phyloP scores from a whole-genome alignment of 1,284 basidiomycete genomes.

The Ustilago esculenta region DNA sequence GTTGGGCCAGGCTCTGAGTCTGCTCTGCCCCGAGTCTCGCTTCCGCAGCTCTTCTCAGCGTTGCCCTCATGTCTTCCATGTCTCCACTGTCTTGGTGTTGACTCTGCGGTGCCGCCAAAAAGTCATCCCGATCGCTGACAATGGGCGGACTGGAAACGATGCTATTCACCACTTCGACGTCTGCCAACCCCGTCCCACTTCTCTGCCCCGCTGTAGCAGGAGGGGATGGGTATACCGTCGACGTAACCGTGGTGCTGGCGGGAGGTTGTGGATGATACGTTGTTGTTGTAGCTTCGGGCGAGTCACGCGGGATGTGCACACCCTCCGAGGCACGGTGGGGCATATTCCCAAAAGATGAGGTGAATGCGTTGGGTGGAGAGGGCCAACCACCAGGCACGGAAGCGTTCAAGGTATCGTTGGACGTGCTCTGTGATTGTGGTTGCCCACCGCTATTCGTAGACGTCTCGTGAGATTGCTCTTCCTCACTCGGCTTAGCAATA shows the following conservation, averaged over 20 bases:
- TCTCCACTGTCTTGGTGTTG: not conserved
- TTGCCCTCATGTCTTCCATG: slow-evolving; percentile 32
- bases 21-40: slow-evolving; percentile 12
- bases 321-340: slow-evolving; percentile 1
- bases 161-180: slow-evolving; percentile 20
- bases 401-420: not conserved
- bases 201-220: not conserved
- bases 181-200: not conserved
- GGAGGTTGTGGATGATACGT: slow-evolving; percentile 23
- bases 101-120: slow-evolving; percentile 1
- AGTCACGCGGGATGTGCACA: slow-evolving; percentile 4
- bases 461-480: too few species aligned
- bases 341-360: slow-evolving; percentile 8
- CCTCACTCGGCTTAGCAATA: slow-evolving; percentile 32
- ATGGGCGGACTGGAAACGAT: slow-evolving; percentile 39
- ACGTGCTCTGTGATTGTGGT: too few species aligned
- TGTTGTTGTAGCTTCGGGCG: slow-evolving; percentile 3
- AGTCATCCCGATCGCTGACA: slow-evolving; percentile 33
- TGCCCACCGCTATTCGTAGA: too few species aligned
- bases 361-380: slow-evolving; percentile 25
- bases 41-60: slow-evolving; percentile 25
- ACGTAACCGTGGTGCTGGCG: slow-evolving; percentile 28
- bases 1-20: too few species aligned
- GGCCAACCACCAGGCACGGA: slow-evolving; percentile 23
- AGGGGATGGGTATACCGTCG: slow-evolving; percentile 15